Percentiles rank a stretch among this genome's conserved stretches.
Conservation (phyloP, 768 basidiomycete species). For the Mycena latifolia region DNA sequence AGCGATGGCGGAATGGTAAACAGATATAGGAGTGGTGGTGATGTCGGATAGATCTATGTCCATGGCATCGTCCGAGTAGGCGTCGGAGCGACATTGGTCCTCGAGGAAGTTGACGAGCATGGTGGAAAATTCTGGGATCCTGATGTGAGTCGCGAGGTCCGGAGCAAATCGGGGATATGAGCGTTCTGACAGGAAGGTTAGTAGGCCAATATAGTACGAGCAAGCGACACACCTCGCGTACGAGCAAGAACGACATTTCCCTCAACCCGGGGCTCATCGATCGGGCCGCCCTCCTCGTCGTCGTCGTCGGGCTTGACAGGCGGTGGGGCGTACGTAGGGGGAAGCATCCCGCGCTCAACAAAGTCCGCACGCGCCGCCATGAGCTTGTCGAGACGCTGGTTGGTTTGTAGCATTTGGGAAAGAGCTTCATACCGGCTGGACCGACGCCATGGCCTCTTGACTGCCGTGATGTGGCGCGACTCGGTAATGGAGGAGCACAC, state of each 20-base stretch:
- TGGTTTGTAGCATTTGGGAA: conserved; percentile 39
- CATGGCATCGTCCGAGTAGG: no score
- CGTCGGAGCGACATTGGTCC: no score
- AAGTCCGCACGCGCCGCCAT: conserved; percentile 36
- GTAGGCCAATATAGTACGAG: no score
- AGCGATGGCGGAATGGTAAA: no score
- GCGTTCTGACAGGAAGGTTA: no score
- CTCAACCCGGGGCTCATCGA: conserved; percentile 20
- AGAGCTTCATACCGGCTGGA: conserved; percentile 39
- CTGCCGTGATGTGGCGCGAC: conserved; percentile 44
- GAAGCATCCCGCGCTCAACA: conserved; percentile 35
- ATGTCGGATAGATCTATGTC: no score
- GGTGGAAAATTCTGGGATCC: no score
- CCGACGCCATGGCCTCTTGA: conserved; percentile 39
- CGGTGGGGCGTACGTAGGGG: conserved; percentile 1
- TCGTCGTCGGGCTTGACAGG: conserved; percentile 8
- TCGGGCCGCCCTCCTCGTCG: conserved; percentile 1
- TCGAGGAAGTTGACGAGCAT: no score
- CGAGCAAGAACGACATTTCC: conserved; percentile 31
- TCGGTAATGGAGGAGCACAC: conserved; percentile 34
- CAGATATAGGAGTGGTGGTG: no score
- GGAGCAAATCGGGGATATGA: no score
- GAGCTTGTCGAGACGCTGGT: conserved; percentile 39
- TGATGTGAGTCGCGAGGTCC: no score
- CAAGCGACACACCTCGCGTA: conserved; percentile 8